phyloP scores from a whole-genome alignment of 2,329 filamentous ascomycete species.

The Paraphoma chrysanthemicola region DNA sequence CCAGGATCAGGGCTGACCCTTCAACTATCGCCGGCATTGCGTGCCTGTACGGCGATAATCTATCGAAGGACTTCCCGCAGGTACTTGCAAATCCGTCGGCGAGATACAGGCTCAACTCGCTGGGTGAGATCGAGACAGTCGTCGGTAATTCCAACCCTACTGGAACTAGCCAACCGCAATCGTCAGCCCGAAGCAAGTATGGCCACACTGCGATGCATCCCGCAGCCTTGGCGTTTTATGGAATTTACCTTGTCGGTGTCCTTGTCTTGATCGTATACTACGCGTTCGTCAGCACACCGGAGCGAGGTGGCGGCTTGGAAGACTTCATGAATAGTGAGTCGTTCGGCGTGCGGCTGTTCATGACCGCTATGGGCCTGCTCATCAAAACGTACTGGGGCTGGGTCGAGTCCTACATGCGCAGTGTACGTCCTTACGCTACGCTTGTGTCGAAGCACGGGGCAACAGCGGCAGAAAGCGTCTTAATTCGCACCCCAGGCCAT shows the following conservation, averaged over 20 bases:
- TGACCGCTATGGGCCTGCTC: conserved; percentile 8
- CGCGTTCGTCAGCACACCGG: conserved; percentile 12
- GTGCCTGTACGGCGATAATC: background rate
- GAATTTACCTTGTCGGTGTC: conserved; percentile 4
- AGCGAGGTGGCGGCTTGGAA: conserved; percentile 3
- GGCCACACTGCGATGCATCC: background rate
- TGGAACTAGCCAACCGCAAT: background rate
- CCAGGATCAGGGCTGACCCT: conserved; percentile 1
- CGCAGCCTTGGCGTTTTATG: background rate
- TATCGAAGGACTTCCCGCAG: background rate
- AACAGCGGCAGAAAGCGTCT: conserved; percentile 4
- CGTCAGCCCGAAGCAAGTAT: background rate
- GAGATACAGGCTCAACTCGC: background rate
- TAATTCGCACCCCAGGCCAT: background rate
- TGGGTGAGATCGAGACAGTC: background rate
- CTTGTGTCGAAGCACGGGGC: conserved; percentile 5
- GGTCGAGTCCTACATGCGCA: conserved; percentile 9
- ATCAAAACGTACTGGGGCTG: conserved; percentile 11
- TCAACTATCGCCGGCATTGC: conserved; percentile 4
- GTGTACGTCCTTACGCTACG: background rate
- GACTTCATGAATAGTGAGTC: conserved; percentile 17
- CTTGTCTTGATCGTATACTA: conserved; percentile 14
- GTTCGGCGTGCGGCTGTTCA: conserved; percentile 10
- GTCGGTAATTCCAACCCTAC: background rate
- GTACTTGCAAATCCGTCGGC: background rate